These are phyloP conservation scores for Wickerhamomyces sp. DNA, from an alignment of 1,139 yeast species.

Conservation along the genomic window DNA sequence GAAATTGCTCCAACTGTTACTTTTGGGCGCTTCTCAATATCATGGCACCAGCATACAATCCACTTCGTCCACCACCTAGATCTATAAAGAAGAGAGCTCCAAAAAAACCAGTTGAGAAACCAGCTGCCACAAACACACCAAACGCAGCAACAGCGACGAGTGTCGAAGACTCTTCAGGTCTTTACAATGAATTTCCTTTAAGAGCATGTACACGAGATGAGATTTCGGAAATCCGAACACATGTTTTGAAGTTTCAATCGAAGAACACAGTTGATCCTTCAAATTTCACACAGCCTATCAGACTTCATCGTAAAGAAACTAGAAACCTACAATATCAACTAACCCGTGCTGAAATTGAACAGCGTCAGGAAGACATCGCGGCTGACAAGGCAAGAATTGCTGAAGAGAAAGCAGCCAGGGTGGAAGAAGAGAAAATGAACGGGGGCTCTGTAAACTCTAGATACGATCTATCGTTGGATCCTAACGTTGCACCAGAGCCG, in stretches of 20 bases:
- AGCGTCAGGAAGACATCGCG: slow-evolving; percentile 36
- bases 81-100: slow-evolving; percentile 12
- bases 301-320: slow-evolving; percentile 91
- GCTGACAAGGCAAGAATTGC: slow-evolving; percentile 13
- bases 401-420: slow-evolving; percentile 10
- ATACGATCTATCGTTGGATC: slow-evolving; percentile 20
- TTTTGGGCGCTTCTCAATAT: no score
- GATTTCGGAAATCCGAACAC: slow-evolving; percentile 69
- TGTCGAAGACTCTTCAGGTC: slow-evolving; percentile 17
- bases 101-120: slow-evolving; percentile 6
- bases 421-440: slow-evolving; percentile 28
- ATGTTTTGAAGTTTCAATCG: slow-evolving; percentile 76
- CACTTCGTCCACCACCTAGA: slow-evolving; percentile 19
- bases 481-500: slow-evolving; percentile 31
- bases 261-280: slow-evolving; percentile 67
- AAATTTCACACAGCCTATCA: slow-evolving; percentile 67
- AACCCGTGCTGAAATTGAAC: slow-evolving; percentile 57
- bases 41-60: slow-evolving; percentile 10
- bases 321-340: slow-evolving; percentile 82
- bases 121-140: slow-evolving; percentile 9
- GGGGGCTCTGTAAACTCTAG: slow-evolving; percentile 33
- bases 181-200: slow-evolving; percentile 38
- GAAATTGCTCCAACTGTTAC: no score
- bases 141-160: slow-evolving; percentile 5
- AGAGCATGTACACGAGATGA: slow-evolving; percentile 73